These are phyloP conservation scores for Fragilariopsis cylindrus DNA, from an alignment of 108 stramenopile genomes.

Conservation along the genomic window DNA sequence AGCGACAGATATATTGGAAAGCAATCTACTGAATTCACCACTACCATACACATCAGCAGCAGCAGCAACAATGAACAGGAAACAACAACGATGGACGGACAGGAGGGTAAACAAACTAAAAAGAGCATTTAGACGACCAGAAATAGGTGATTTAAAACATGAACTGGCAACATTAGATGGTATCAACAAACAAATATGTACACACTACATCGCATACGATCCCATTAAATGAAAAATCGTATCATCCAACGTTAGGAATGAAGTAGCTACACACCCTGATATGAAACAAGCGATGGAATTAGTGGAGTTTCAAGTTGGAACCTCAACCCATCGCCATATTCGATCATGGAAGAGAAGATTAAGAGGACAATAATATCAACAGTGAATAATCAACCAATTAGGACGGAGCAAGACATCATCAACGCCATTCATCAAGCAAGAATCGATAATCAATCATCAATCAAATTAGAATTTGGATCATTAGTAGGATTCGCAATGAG, in stretches of 20 bases:
- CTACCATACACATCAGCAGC: neutral
- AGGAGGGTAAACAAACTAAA: neutral
- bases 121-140: neutral
- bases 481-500: neutral
- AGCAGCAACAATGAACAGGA: neutral
- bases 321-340: neutral
- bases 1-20: neutral
- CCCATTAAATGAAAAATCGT: neutral
- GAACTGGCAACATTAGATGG: too few species aligned
- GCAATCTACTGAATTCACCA: neutral
- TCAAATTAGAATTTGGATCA: neutral
- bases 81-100: neutral
- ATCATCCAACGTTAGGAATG: neutral
- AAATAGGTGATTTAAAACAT: too few species aligned
- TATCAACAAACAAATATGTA: neutral
- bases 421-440: neutral
- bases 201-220: neutral
- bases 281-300: neutral
- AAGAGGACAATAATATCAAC: constrained; percentile 2
- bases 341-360: constrained; percentile 10
- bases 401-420: neutral
- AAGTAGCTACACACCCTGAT: neutral
- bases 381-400: neutral
- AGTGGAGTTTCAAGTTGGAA: neutral
- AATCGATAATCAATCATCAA: neutral